Evolutionary conservation across 441 rosid species (phyloP).

Genomic region (Eutrema salsugineum): DNA sequence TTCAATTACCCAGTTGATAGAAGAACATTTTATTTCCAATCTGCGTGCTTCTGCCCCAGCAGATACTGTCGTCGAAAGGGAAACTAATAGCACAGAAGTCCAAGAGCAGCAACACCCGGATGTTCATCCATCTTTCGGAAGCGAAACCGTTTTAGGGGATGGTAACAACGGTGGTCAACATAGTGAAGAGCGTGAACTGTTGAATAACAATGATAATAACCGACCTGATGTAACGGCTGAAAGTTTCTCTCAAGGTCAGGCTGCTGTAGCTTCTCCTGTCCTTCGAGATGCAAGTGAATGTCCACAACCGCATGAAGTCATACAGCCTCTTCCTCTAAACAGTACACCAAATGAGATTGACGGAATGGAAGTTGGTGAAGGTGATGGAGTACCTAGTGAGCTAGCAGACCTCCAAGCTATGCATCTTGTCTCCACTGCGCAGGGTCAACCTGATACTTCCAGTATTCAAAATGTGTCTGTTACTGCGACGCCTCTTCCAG

Average conservation of each 20-base stretch:
- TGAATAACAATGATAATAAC: slow-evolving; percentile 16
- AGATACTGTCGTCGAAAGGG: slow-evolving; percentile 54
- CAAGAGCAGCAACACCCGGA: slow-evolving; percentile 53
- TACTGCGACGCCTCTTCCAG: slow-evolving; percentile 38
- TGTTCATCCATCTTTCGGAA: slow-evolving; percentile 46
- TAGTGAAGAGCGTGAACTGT: slow-evolving; percentile 42
- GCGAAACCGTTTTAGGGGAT: slow-evolving; percentile 42
- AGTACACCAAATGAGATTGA: slow-evolving; percentile 59
- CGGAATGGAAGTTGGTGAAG: slow-evolving; percentile 76
- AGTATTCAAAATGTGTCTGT: slow-evolving; percentile 37
- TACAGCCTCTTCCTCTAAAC: slow-evolving; percentile 55
- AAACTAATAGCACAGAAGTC: slow-evolving; percentile 51
- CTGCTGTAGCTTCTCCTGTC: slow-evolving; percentile 39
- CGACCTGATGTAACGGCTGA: slow-evolving; percentile 14
- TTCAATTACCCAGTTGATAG: slow-evolving; percentile 85
- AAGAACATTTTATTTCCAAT: slow-evolving; percentile 79
- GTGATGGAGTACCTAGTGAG: slow-evolving; percentile 44
- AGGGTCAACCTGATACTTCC: slow-evolving; percentile 38
- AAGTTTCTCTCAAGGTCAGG: slow-evolving; percentile 26
- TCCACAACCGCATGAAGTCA: slow-evolving; percentile 43
- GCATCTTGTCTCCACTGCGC: slow-evolving; percentile 44
- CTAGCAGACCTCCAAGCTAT: slow-evolving; percentile 43
- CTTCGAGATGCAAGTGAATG: slow-evolving; percentile 36
- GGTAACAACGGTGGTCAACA: slow-evolving; percentile 49
- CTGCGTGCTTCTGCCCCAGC: slow-evolving; percentile 52